Conservation (phyloP, 108 stramenopile species). For the Cyclotella choctawhatcheeana region DNA sequence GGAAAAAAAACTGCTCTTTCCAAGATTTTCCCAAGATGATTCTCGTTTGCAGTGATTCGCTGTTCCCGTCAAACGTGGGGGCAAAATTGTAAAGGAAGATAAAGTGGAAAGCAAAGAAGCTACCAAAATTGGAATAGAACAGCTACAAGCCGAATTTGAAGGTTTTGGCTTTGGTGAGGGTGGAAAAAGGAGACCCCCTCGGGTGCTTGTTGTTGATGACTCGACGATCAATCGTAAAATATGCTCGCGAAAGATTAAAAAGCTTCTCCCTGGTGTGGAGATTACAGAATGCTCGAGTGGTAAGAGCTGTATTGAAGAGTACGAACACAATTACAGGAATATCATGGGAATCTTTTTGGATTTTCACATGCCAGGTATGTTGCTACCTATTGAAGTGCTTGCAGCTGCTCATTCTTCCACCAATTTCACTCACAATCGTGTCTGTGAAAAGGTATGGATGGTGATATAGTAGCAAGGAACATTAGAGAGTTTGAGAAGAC, state of each 20-base stretch:
- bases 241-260: conserved; percentile 26
- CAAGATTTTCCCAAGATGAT: no score
- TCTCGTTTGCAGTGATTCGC: no score
- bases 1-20: no score
- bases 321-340: conserved; percentile 10
- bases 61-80: conserved; percentile 18
- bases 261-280: conserved; percentile 7
- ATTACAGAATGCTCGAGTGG: conserved; percentile 35
- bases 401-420: no score
- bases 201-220: conserved; percentile 35
- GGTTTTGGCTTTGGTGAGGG: neutral
- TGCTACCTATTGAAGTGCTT: no score
- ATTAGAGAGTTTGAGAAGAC: conserved; percentile 32
- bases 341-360: conserved; percentile 41
- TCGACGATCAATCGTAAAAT: conserved; percentile 27
- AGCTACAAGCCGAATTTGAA: conserved; percentile 26
- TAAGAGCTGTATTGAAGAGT: conserved; percentile 13
- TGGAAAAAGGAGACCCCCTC: no score
- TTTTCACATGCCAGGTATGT: conserved; percentile 40
- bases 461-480: conserved; percentile 15
- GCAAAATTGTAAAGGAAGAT: neutral
- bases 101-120: neutral
- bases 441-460: no score
- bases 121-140: conserved; percentile 5
- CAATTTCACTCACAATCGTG: no score